Base-by-base conservation (phyloP, 2,329 filamentous ascomycete species). In the Venturiaceae sp. region DNA sequence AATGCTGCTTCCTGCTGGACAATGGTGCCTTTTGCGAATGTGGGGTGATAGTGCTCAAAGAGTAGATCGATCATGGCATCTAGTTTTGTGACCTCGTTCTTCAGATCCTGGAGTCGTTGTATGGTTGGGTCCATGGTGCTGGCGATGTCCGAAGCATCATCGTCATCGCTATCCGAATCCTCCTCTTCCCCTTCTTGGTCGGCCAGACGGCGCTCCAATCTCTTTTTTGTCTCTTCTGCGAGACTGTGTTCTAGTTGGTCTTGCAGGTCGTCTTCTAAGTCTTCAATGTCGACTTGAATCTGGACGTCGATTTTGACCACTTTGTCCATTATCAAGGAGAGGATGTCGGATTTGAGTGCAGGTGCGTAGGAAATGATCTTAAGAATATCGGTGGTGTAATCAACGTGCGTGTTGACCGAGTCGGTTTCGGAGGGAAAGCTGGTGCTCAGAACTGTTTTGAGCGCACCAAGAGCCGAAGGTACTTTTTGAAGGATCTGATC, bases 271-370 rank as follows among this genome's bases (percentile, higher is more conserved):
- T 97, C 91, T 62, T 96, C 92, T 61, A 96, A 76, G 65, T 97
- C 92, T 62, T 97, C 91, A 66, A 97, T 77, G 66, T 97, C 92
- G 54, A 92, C 83, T 72, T 96, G 92, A 71, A 97, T 94, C 69
- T 96, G 89, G 1, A 95, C 90, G 69, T 99, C 94, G 60, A 97
- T 89, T 72, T 94, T 94, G 66, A 97, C 90, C 7, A 97, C 80
- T 62, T 89, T 86, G 64, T 92, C 88, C 44, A 91, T 87, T 53
- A 97, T 87, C 13, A 95, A 76, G 58, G 90, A 85, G 62, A 96
- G 80, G 26, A 97, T 84, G 61, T 95, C 88, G 7, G 87, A 83
- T 61, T 86, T 86, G 36, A 96, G 75, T 60, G 88, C 85, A 0
- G 90, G 86, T 1, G 87, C 83, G 68, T 96, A 96, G 53, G 84